These are phyloP conservation scores for Ophiocordyceps robertsii DNA, from an alignment of 2,329 filamentous ascomycete genomes.

Conservation along the genomic window DNA sequence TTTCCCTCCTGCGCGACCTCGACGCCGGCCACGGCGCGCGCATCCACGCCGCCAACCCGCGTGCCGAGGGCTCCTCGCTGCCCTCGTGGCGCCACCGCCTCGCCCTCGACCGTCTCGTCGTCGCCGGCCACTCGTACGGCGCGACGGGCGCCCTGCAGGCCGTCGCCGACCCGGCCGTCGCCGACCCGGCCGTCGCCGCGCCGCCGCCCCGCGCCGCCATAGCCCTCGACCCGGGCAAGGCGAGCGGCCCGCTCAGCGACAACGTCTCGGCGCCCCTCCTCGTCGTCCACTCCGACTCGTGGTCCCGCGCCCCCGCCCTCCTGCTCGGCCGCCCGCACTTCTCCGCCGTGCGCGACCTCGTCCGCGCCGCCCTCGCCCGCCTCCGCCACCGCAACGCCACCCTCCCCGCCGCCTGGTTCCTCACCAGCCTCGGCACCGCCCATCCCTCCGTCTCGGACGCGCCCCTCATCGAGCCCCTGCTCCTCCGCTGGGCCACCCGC, in stretches of 20 bases:
- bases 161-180: too few relatives aligned
- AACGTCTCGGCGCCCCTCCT: constrained; percentile 44
- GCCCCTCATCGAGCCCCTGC: constrained; percentile 46
- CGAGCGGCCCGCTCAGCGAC: constrained; percentile 45
- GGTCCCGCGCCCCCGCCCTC: constrained; percentile 40
- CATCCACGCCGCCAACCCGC: constrained; percentile 27
- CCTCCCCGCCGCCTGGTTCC: constrained; percentile 38
- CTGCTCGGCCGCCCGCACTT: constrained; percentile 55
- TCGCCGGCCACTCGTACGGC: constrained; percentile 53
- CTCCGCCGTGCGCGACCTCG: constrained; percentile 44
- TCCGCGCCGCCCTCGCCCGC: constrained; percentile 28
- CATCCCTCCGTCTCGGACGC: constrained; percentile 56
- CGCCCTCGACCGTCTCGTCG: constrained; percentile 36
- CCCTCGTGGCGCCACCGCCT: constrained; percentile 38
- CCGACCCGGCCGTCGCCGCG: too few relatives aligned
- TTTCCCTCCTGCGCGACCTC: constrained; percentile 25
- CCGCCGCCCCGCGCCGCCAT: constrained; percentile 35
- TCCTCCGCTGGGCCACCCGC: constrained; percentile 48
- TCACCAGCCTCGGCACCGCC: constrained; percentile 38
- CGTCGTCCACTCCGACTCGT: constrained; percentile 50
- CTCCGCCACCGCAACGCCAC: too few relatives aligned
- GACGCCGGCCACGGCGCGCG: constrained; percentile 23
- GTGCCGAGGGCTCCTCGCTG: constrained; percentile 31
- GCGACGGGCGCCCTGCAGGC: constrained; percentile 50
- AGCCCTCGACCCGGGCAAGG: constrained; percentile 53